Evolutionary conservation across 345 rosid species (phyloP).

Genomic region (Trapa bicornis): DNA sequence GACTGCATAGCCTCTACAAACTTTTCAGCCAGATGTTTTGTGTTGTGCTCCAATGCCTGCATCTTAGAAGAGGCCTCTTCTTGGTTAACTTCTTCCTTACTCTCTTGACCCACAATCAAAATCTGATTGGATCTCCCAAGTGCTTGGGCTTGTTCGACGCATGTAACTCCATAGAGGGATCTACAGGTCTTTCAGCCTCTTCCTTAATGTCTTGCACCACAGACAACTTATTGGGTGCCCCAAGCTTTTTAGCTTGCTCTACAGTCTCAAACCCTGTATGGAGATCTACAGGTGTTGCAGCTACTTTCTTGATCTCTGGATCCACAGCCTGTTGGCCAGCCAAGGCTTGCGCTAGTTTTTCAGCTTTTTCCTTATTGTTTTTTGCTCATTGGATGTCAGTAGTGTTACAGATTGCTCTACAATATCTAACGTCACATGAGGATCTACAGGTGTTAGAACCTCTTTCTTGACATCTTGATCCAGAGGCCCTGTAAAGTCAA

Average conservation of each 20-base stretch:
- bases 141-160: background rate
- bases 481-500: background rate
- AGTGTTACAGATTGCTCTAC: background rate
- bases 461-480: background rate
- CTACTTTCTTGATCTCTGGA: slow-evolving; percentile 12
- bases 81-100: background rate
- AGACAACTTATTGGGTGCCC: background rate
- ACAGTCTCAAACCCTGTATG: background rate
- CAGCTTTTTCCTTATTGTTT: background rate
- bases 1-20: slow-evolving; percentile 15
- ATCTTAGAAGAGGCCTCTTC: slow-evolving; percentile 4
- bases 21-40: slow-evolving; percentile 17
- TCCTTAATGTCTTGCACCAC: slow-evolving; percentile 2
- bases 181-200: background rate
- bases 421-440: background rate
- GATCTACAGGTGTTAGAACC: background rate
- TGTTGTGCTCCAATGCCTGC: slow-evolving; percentile 2
- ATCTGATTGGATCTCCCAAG: background rate
- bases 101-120: slow-evolving; percentile 24
- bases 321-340: slow-evolving; percentile 20
- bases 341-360: background rate
- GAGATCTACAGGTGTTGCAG: background rate
- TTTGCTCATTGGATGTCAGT: background rate
- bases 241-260: background rate
- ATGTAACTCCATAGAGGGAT: background rate